These are phyloP conservation scores for Candida coquimbonensis DNA, from an alignment of 805 yeast genomes.

Conservation along the genomic window DNA sequence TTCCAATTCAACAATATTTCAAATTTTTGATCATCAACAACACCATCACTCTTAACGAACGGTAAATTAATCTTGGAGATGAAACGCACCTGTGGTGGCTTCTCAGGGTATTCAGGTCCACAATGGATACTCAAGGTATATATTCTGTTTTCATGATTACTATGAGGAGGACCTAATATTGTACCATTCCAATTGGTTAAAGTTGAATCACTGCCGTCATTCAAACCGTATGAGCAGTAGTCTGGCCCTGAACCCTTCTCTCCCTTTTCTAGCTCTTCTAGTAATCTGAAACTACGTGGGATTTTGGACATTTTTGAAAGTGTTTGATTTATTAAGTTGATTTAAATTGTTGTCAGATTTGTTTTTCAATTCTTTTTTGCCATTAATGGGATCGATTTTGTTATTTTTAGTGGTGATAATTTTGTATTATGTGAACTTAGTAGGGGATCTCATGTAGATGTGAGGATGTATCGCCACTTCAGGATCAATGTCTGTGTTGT, in stretches of 20 bases:
- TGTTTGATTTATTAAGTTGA: neutral
- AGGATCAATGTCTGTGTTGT: too few species aligned
- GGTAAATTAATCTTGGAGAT: slow-evolving; percentile 84
- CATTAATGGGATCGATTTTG: too few species aligned
- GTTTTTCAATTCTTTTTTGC: neutral
- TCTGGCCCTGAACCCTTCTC: slow-evolving; percentile 97
- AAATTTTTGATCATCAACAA: slow-evolving; percentile 45
- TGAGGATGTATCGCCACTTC: too few species aligned
- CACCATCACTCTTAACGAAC: slow-evolving; percentile 72
- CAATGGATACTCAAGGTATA: slow-evolving; percentile 78
- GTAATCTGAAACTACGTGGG: slow-evolving; percentile 89
- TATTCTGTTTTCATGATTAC: slow-evolving; percentile 85
- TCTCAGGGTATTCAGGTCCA: slow-evolving; percentile 79
- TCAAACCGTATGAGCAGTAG: slow-evolving; percentile 90
- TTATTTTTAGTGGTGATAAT: too few species aligned
- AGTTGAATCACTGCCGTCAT: slow-evolving; percentile 82
- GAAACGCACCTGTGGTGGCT: slow-evolving; percentile 80
- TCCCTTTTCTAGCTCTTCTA: slow-evolving; percentile 96
- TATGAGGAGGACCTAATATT: slow-evolving; percentile 93
- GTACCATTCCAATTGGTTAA: slow-evolving; percentile 99
- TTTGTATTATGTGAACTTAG: too few species aligned
- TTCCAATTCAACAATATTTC: slow-evolving; percentile 77
- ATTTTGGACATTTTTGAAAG: slow-evolving; percentile 35
- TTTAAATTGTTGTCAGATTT: neutral
- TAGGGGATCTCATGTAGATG: too few species aligned